Percentiles rank a stretch among this genome's conserved stretches.
Conservation (phyloP, 352 stramenopile genomes). For the Globisporangium abappressorium region DNA sequence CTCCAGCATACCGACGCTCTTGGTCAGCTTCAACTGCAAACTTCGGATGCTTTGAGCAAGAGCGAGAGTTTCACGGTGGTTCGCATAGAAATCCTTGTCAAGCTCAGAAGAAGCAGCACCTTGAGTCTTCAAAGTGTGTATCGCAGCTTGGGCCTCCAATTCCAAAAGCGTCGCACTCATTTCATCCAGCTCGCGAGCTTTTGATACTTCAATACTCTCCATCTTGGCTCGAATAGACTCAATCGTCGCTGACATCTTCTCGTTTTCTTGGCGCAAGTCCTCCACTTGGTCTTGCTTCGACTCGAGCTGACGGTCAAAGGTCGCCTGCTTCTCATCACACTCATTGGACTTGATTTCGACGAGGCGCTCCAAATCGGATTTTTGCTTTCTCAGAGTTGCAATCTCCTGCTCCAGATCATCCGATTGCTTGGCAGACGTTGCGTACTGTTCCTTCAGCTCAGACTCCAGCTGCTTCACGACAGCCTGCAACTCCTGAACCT, state of each 20-base stretch:
- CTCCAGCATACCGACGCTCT: slow-evolving; percentile 55
- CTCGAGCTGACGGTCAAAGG: slow-evolving; percentile 37
- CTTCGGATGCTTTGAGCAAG: slow-evolving; percentile 45
- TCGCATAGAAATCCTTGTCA: slow-evolving; percentile 42
- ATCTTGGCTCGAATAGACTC: slow-evolving; percentile 43
- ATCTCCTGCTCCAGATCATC: slow-evolving; percentile 53
- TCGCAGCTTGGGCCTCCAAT: slow-evolving; percentile 25
- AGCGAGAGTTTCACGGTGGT: slow-evolving; percentile 42
- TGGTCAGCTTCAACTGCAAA: slow-evolving; percentile 50
- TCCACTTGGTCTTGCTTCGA: slow-evolving; percentile 43
- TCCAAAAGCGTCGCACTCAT: slow-evolving; percentile 33
- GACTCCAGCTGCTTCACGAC: slow-evolving; percentile 33
- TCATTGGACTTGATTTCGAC: slow-evolving; percentile 35
- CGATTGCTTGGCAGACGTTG: slow-evolving; percentile 34
- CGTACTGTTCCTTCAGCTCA: slow-evolving; percentile 53
- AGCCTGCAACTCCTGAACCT: slow-evolving; percentile 47
- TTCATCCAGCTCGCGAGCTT: slow-evolving; percentile 38
- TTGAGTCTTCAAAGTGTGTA: background rate
- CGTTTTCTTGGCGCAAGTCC: slow-evolving; percentile 42
- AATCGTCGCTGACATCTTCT: slow-evolving; percentile 32
- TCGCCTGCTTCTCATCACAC: slow-evolving; percentile 36
- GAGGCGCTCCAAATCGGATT: slow-evolving; percentile 34
- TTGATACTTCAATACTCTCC: slow-evolving; percentile 33
- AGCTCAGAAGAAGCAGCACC: slow-evolving; percentile 1
- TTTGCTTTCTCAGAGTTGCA: slow-evolving; percentile 34